phyloP scores from a whole-genome alignment of 2,329 filamentous ascomycete genomes.

The Sclerotinia spermophila region DNA sequence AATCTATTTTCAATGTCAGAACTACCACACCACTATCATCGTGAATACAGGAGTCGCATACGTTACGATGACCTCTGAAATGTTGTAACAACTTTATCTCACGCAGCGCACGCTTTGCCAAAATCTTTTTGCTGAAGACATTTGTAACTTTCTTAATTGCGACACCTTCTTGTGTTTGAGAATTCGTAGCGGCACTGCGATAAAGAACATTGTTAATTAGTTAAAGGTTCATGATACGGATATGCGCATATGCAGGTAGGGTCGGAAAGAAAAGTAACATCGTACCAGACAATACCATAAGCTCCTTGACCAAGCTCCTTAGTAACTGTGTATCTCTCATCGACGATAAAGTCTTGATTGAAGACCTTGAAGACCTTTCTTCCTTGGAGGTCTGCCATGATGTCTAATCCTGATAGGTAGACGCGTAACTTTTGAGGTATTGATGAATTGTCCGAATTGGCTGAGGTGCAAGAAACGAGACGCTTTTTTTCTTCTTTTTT shows the following conservation, averaged over 20 bases:
- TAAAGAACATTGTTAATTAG: slow-evolving; percentile 27
- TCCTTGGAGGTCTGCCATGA: slow-evolving; percentile 44
- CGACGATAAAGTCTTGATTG: slow-evolving; percentile 98
- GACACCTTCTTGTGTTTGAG: slow-evolving; percentile 84
- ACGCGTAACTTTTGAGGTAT: not conserved
- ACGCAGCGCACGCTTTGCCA: slow-evolving; percentile 93
- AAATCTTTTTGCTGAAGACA: slow-evolving; percentile 99
- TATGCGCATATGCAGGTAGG: slow-evolving; percentile 10
- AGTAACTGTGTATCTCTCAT: slow-evolving; percentile 96
- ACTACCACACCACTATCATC: slow-evolving; percentile 12
- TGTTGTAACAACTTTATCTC: slow-evolving; percentile 99
- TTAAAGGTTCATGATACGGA: slow-evolving; percentile 29
- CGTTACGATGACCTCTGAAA: slow-evolving; percentile 86
- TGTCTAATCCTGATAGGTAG: slow-evolving; percentile 21
- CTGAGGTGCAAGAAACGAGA: not conserved
- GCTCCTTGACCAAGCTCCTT: slow-evolving; percentile 98
- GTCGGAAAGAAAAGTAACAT: slow-evolving; percentile 28
- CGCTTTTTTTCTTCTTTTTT: too few relatives aligned
- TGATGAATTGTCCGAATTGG: not conserved
- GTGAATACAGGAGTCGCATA: slow-evolving; percentile 44
- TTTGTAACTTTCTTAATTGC: slow-evolving; percentile 99
- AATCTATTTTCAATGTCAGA: slow-evolving; percentile 62
- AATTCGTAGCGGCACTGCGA: slow-evolving; percentile 82
- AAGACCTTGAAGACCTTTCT: slow-evolving; percentile 99
- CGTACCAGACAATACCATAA: slow-evolving; percentile 97